A percentile compares a stretch with the other conserved stretches of the same genome.
Evolutionary conservation across 2,329 filamentous ascomycete genomes (phyloP).

Genomic region (Aspergillus persii): DNA sequence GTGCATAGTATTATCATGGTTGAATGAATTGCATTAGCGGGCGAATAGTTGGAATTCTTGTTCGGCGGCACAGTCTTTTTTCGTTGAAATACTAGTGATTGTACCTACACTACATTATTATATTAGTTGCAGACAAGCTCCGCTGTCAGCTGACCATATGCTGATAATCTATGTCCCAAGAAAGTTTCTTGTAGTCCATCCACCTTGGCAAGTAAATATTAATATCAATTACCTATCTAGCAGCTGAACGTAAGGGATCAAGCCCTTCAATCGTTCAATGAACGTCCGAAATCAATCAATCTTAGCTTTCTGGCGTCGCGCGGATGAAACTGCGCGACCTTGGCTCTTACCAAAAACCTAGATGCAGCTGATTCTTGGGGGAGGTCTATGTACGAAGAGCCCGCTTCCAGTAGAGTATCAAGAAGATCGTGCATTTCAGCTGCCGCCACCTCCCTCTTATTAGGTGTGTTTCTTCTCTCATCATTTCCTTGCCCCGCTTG

Average conservation of each 20-base stretch:
- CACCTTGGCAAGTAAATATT: not conserved
- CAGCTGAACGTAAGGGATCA: too few relatives aligned
- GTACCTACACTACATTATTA: not conserved
- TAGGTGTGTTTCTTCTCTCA: conserved; percentile 26
- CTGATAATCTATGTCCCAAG: not conserved
- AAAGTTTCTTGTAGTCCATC: not conserved
- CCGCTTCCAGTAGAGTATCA: conserved; percentile 46
- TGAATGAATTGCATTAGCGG: conserved; percentile 15
- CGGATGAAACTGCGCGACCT: conserved; percentile 56
- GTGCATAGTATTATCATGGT: not conserved
- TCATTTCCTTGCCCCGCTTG: conserved; percentile 25
- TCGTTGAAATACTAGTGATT: not conserved
- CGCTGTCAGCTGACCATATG: not conserved
- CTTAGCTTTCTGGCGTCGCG: conserved; percentile 53
- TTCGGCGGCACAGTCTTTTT: not conserved
- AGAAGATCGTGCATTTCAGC: conserved; percentile 48
- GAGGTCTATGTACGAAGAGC: conserved; percentile 49
- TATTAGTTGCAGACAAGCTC: not conserved
- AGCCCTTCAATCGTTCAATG: conserved; percentile 15
- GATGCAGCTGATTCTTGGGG: conserved; percentile 52
- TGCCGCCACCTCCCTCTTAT: conserved; percentile 49
- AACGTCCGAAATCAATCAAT: conserved; percentile 53
- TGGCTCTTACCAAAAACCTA: conserved; percentile 54
- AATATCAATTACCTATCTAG: too few relatives aligned
- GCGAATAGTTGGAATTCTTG: conserved; percentile 11